Evolutionary conservation across 495 filamentous ascomycete species (phyloP).

Genomic region (Aspergillus leporis): DNA sequence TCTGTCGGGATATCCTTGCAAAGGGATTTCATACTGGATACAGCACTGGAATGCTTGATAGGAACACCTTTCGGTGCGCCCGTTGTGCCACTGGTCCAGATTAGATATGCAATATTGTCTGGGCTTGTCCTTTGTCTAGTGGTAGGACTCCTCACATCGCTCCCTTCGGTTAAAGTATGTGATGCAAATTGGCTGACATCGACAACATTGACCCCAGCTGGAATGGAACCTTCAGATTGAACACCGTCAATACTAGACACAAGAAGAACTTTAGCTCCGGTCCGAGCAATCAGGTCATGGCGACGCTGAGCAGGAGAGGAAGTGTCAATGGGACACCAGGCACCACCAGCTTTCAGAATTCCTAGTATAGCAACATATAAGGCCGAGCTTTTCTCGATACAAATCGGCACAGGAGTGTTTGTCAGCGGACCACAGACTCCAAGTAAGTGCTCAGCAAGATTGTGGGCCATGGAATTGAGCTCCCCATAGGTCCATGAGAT

Average conservation of each 20-base stretch:
- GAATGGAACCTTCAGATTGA: slow-evolving; percentile 28
- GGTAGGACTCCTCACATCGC: background rate
- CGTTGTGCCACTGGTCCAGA: slow-evolving; percentile 84
- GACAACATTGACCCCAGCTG: slow-evolving; percentile 24
- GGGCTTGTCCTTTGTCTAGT: slow-evolving; percentile 17
- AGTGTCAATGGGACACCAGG: slow-evolving; percentile 43
- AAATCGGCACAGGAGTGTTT: slow-evolving; percentile 63
- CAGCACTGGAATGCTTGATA: slow-evolving; percentile 37
- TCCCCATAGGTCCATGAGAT: slow-evolving; percentile 32
- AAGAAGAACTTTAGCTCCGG: slow-evolving; percentile 26
- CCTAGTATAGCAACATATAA: slow-evolving; percentile 78
- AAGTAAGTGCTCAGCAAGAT: slow-evolving; percentile 27
- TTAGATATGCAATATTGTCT: slow-evolving; percentile 62
- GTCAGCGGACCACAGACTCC: slow-evolving; percentile 21
- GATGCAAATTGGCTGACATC: slow-evolving; percentile 23
- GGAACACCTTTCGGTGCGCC: slow-evolving; percentile 71
- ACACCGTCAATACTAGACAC: slow-evolving; percentile 23
- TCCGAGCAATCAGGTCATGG: slow-evolving; percentile 36
- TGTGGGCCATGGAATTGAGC: slow-evolving; percentile 30
- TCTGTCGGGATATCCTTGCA: slow-evolving; percentile 31
- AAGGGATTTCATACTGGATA: slow-evolving; percentile 34
- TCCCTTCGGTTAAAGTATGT: background rate
- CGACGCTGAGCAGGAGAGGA: slow-evolving; percentile 35
- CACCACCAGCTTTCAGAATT: slow-evolving; percentile 64
- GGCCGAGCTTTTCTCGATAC: slow-evolving; percentile 79